phyloP scores from a whole-genome alignment of 1,284 basidiomycete genomes.

The Trichosporon sp. region DNA sequence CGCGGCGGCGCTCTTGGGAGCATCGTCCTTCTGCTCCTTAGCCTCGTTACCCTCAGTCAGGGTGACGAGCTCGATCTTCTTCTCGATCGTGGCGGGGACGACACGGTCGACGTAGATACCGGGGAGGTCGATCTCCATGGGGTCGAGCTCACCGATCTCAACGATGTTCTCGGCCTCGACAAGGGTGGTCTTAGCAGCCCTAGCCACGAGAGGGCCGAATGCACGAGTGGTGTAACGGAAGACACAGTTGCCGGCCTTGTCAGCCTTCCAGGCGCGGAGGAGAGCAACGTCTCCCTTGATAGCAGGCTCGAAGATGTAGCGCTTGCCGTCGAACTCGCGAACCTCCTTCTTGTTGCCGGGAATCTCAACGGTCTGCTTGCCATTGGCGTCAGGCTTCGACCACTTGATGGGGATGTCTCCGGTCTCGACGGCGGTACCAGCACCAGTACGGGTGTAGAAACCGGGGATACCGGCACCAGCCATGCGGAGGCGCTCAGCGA shows the following conservation, averaged over 20 bases:
- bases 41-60: slow-evolving; percentile 36
- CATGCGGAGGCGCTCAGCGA: slow-evolving; percentile 84
- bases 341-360: slow-evolving; percentile 72
- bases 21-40: slow-evolving; percentile 17
- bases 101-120: slow-evolving; percentile 85
- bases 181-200: slow-evolving; percentile 82
- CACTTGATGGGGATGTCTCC: slow-evolving; percentile 58
- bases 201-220: slow-evolving; percentile 79
- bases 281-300: slow-evolving; percentile 84
- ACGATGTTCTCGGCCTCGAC: slow-evolving; percentile 94
- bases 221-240: slow-evolving; percentile 86
- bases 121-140: slow-evolving; percentile 73
- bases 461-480: slow-evolving; percentile 93
- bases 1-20: slow-evolving; percentile 22
- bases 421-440: slow-evolving; percentile 70
- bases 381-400: slow-evolving; percentile 30
- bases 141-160: slow-evolving; percentile 73
- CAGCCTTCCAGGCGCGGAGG: slow-evolving; percentile 90
- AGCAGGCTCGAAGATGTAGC: slow-evolving; percentile 80
- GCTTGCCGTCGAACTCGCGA: slow-evolving; percentile 70
- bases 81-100: slow-evolving; percentile 68
- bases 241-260: slow-evolving; percentile 79
- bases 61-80: slow-evolving; percentile 71
- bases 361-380: slow-evolving; percentile 54
- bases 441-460: slow-evolving; percentile 92